Conservation (phyloP, 768 basidiomycete species). For the Lactarius tabidus region DNA sequence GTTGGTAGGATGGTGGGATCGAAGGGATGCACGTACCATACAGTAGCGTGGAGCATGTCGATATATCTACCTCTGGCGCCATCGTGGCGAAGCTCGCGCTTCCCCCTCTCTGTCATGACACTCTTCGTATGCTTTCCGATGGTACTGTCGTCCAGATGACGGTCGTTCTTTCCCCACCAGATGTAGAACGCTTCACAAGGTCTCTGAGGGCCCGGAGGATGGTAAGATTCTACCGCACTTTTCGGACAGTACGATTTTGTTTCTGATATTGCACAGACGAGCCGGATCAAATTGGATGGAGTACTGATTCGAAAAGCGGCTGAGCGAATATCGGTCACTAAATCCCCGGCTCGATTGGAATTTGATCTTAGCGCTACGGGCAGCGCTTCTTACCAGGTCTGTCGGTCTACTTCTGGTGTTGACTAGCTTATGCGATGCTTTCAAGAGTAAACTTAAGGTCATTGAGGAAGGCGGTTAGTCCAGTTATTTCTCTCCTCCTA, state of each 20-base stretch:
- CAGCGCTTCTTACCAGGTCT: slow-evolving; percentile 21
- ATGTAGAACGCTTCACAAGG: slow-evolving; percentile 10
- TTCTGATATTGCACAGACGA: slow-evolving; percentile 3
- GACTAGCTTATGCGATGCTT: slow-evolving; percentile 15
- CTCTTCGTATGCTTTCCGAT: slow-evolving; percentile 3
- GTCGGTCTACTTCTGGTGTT: slow-evolving; percentile 11
- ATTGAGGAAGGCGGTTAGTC: slow-evolving; percentile 22
- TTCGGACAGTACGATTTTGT: not conserved
- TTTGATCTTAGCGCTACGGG: slow-evolving; percentile 8
- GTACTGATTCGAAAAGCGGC: slow-evolving; percentile 1
- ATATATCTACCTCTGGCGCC: slow-evolving; percentile 16
- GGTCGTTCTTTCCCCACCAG: not conserved
- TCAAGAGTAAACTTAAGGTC: slow-evolving; percentile 21
- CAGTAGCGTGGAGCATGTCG: slow-evolving; percentile 7
- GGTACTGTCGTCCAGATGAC: slow-evolving; percentile 2
- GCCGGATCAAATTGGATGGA: slow-evolving; percentile 17
- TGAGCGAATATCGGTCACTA: slow-evolving; percentile 18
- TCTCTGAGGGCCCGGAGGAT: slow-evolving; percentile 13
- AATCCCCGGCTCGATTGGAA: slow-evolving; percentile 23
- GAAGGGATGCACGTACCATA: slow-evolving; percentile 19
- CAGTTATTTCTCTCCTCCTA: not conserved
- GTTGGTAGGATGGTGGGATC: slow-evolving; percentile 19
- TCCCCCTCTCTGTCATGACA: slow-evolving; percentile 16
- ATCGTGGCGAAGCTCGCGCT: not conserved
- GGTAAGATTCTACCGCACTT: not conserved